Evolutionary conservation across 2,329 filamentous ascomycete genomes (phyloP), one percentile per base, ranked within the genome.

Genomic region (Trichoderma breve): DNA sequence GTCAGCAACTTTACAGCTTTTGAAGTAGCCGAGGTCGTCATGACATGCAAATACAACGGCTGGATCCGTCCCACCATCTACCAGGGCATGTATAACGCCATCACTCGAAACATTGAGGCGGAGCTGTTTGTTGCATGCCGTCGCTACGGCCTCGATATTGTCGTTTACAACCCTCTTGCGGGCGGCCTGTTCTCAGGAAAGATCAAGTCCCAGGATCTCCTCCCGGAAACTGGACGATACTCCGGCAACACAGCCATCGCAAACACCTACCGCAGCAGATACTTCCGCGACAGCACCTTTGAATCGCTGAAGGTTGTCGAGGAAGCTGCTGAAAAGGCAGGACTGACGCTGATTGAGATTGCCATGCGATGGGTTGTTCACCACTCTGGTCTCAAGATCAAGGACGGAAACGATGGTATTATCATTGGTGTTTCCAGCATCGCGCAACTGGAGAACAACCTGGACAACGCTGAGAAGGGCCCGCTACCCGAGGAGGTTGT

Each of bases 21-120:
- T 79, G 94, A 97, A 80, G 92, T 97, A 11, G 94, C 94, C 0
- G 94, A 97, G 82, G 88, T 97, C 11, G 91, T 92, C 71, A 88
- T 93, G 81, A 91, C 90, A 51, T 95, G 92, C 85, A 91, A 91
- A 76, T 89, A 92, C 82, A 91, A 93, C 77, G 88, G 89, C 73
- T 97, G 93, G 93, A 92, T 97, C 18, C 88, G 91, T 51, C 94
- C 94, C 1, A 94, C 92, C 0, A 89, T 97, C 71, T 97, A 93
- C 81, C 93, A 96, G 81, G 94, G 87, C 76, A 95, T 97, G 92
- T 95, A 95, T 82, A 95, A 95, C 81, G 89, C 88, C 71, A 92
- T 95, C 75, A 93, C 90, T 26, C 89, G 93, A 67, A 88, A 88
- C 70, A 91, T 95, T 74, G 93, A 96, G 80, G 80, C 87, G 1